A percentile compares a stretch with the other conserved stretches of the same genome.
Evolutionary conservation across 305 asterid genomes (phyloP).

Genomic region (Fraxinus xanthoxyloides): DNA sequence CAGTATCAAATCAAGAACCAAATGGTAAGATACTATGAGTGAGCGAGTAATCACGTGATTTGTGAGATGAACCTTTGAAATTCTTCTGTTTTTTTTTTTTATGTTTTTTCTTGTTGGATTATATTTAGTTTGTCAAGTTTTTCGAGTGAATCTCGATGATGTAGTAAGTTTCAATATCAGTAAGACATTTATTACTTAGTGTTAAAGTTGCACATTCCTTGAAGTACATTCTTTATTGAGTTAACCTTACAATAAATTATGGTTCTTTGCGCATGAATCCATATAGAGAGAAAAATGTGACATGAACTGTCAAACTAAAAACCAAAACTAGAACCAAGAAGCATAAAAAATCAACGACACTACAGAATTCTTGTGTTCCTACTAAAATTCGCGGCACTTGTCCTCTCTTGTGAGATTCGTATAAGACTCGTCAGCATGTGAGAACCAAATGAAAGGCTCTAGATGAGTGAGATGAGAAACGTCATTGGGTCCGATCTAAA

Average conservation of each 20-base stretch:
- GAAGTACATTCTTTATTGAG: background rate
- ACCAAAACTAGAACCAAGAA: background rate
- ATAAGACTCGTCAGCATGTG: no score
- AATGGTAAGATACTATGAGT: background rate
- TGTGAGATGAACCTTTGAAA: background rate
- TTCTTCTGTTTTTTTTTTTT: background rate
- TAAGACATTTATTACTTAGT: background rate
- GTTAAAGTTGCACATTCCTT: background rate
- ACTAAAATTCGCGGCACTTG: background rate
- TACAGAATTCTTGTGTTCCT: background rate
- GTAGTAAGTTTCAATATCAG: background rate
- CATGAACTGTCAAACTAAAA: background rate
- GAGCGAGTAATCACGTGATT: background rate
- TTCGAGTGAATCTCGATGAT: background rate
- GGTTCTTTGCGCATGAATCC: background rate
- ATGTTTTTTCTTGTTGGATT: background rate
- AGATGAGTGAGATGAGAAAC: no score
- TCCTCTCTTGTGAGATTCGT: background rate
- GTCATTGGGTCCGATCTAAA: background rate
- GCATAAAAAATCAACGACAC: background rate
- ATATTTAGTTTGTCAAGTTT: background rate
- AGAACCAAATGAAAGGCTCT: no score
- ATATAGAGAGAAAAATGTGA: background rate
- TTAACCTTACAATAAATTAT: background rate
- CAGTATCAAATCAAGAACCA: conserved; percentile 18